phyloP scores from a whole-genome alignment of 768 basidiomycete species.

The Rhizopogon roseolus region DNA sequence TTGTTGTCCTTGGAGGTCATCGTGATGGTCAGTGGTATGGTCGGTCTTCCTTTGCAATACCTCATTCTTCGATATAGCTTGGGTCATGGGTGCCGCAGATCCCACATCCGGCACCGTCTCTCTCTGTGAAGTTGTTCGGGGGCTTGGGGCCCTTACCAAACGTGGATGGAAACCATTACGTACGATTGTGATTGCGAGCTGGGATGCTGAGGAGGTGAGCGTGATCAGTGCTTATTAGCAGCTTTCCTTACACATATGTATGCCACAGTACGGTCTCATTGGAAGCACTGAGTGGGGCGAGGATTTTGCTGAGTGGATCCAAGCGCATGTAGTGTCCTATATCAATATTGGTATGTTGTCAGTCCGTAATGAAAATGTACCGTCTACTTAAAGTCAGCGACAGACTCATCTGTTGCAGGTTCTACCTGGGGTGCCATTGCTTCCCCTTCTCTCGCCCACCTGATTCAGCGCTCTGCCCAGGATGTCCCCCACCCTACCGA shows the following conservation, averaged over 20 bases:
- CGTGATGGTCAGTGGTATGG: conserved; percentile 61
- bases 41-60: background rate
- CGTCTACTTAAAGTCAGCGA: conserved; percentile 1
- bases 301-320: conserved; percentile 82
- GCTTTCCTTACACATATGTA: conserved; percentile 3
- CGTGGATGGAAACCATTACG: conserved; percentile 67
- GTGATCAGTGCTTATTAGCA: background rate
- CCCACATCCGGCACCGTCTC: conserved; percentile 55
- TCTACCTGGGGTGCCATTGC: conserved; percentile 45
- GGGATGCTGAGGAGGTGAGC: conserved; percentile 72
- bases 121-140: conserved; percentile 51
- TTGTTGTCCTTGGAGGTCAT: conserved; percentile 84
- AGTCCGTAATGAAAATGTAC: background rate
- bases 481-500: conserved; percentile 56
- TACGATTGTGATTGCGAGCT: conserved; percentile 71
- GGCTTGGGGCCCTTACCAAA: conserved; percentile 44
- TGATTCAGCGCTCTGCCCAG: conserved; percentile 48
- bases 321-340: conserved; percentile 78
- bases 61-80: conserved; percentile 9
- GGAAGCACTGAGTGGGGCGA: conserved; percentile 95
- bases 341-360: conserved; percentile 61
- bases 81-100: conserved; percentile 50
- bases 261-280: conserved; percentile 57
- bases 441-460: conserved; percentile 64
- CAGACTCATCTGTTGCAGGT: conserved; percentile 52